A percentile compares a stretch with the other conserved stretches of the same genome.
These are phyloP conservation scores for Blastobotrys muscicola DNA, from an alignment of 805 yeast genomes.

Conservation along the genomic window DNA sequence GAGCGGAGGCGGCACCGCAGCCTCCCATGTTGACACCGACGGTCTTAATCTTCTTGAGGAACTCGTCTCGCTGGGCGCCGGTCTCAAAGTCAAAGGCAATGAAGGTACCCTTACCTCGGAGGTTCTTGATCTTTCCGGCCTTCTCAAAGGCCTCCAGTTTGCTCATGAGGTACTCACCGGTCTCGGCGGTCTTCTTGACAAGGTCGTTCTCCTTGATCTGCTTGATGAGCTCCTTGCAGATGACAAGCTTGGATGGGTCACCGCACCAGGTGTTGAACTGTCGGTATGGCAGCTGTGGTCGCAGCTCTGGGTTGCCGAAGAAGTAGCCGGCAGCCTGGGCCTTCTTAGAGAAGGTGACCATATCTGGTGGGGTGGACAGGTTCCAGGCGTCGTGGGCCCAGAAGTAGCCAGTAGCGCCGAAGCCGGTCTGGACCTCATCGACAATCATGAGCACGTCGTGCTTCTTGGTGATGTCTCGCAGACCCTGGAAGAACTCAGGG, in stretches of 20 bases:
- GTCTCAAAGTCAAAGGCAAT: slow-evolving; percentile 68
- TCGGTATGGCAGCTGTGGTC: slow-evolving; percentile 73
- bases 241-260: slow-evolving; percentile 71
- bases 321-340: slow-evolving; percentile 85
- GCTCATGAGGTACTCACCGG: slow-evolving; percentile 57
- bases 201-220: slow-evolving; percentile 57
- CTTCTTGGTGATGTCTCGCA: slow-evolving; percentile 65
- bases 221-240: slow-evolving; percentile 63
- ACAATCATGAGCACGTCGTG: slow-evolving; percentile 64
- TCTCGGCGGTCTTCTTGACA: slow-evolving; percentile 43
- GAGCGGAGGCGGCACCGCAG: slow-evolving; percentile 68
- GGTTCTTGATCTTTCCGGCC: slow-evolving; percentile 43
- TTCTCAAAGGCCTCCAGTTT: slow-evolving; percentile 46
- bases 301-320: slow-evolving; percentile 62
- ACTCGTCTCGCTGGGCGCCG: slow-evolving; percentile 48
- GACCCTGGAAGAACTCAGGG: slow-evolving; percentile 66
- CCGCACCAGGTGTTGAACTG: slow-evolving; percentile 95
- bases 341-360: slow-evolving; percentile 81
- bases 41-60: slow-evolving; percentile 48
- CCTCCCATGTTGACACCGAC: slow-evolving; percentile 77
- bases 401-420: slow-evolving; percentile 76
- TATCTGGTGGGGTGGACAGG: slow-evolving; percentile 65
- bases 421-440: slow-evolving; percentile 87
- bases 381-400: slow-evolving; percentile 89
- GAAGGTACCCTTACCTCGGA: slow-evolving; percentile 77